These are phyloP conservation scores for Naematelia aurantialba DNA, from an alignment of 768 basidiomycete species.

Conservation along the genomic window DNA sequence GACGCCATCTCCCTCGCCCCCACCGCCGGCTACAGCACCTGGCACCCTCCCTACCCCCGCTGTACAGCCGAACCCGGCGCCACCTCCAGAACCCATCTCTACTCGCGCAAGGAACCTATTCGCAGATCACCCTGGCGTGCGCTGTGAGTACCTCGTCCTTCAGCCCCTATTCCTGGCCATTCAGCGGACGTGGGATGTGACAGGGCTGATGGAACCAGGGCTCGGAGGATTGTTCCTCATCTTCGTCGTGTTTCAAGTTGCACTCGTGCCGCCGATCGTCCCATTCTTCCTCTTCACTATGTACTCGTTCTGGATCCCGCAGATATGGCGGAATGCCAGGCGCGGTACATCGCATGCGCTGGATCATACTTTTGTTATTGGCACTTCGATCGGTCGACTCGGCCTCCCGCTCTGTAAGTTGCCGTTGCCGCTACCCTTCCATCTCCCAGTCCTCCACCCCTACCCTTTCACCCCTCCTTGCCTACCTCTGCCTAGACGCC, in stretches of 20 bases:
- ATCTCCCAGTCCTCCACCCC: background rate
- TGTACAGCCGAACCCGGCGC: background rate
- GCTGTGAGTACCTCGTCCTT: conserved; percentile 15
- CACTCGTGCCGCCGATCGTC: conserved; percentile 62
- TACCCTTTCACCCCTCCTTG: background rate
- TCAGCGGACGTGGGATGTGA: conserved; percentile 14
- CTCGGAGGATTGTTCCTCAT: background rate
- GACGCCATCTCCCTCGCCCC: conserved; percentile 4
- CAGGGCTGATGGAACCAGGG: background rate
- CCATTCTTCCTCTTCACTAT: conserved; percentile 65
- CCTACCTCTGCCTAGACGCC: conserved; percentile 2
- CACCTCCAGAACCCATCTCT: conserved; percentile 1
- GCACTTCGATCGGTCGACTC: conserved; percentile 68
- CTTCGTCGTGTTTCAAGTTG: conserved; percentile 59
- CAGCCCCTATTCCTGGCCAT: conserved; percentile 6
- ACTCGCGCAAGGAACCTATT: background rate
- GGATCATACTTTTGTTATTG: conserved; percentile 67
- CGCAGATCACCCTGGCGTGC: background rate
- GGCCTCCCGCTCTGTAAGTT: conserved; percentile 70
- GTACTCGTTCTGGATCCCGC: conserved; percentile 82
- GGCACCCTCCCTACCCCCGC: background rate
- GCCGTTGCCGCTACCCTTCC: too few relatives aligned
- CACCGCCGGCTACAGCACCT: conserved; percentile 10
- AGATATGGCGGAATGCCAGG: conserved; percentile 71
- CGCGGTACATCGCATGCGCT: conserved; percentile 70